These are phyloP conservation scores for Amoeboaphelidium protococcarum DNA, from an alignment of 371 early-diverging fungal genomes.

Conservation along the genomic window DNA sequence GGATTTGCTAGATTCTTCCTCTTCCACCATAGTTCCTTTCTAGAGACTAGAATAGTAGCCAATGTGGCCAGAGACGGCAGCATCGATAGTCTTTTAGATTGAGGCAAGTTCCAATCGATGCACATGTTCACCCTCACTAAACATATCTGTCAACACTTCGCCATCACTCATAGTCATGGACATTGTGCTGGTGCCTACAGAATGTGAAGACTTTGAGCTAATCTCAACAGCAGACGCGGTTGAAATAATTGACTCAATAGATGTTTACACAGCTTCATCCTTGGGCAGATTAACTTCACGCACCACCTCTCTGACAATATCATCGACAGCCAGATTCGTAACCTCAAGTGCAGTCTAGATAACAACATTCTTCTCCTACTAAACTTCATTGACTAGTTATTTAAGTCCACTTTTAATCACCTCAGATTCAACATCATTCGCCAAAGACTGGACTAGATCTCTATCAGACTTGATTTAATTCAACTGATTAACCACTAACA, in stretches of 20 bases:
- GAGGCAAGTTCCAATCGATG: background rate
- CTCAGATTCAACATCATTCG: background rate
- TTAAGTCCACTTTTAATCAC: background rate
- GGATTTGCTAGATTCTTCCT: background rate
- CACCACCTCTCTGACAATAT: background rate
- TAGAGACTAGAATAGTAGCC: background rate
- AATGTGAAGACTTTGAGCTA: background rate
- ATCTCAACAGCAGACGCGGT: background rate
- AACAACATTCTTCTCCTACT: background rate
- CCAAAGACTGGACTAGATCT: background rate
- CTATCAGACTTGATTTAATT: background rate
- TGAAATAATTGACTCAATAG: too few species aligned
- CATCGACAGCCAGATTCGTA: background rate
- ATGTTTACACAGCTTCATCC: too few species aligned
- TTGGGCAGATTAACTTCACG: background rate
- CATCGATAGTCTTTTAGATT: too few species aligned
- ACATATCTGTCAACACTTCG: background rate
- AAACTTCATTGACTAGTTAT: background rate
- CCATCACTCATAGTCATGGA: background rate
- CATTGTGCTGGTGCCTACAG: background rate
- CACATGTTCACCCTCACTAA: background rate
- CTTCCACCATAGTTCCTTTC: background rate
- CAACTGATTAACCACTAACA: background rate
- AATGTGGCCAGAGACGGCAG: background rate
- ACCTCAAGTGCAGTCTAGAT: background rate